Percentiles rank a stretch among this genome's conserved stretches.
These are phyloP conservation scores for Cryptococcus sp. DNA, from an alignment of 1,284 basidiomycete species.

Conservation along the genomic window DNA sequence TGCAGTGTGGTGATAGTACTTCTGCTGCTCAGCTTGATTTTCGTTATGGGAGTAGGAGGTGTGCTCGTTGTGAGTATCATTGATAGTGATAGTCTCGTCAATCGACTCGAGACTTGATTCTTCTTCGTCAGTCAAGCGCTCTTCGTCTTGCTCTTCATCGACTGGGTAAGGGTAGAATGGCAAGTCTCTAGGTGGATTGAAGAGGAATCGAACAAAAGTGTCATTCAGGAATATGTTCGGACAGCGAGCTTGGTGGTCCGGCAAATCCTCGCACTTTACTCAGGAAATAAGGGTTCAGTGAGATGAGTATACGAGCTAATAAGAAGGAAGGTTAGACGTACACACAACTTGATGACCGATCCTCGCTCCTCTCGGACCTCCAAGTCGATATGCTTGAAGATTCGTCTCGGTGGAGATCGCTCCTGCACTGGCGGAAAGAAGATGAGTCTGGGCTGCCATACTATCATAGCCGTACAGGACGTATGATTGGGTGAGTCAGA, in stretches of 20 bases:
- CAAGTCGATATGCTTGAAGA: slow-evolving; percentile 12
- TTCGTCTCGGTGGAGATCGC: slow-evolving; percentile 6
- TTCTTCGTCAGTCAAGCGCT: no score
- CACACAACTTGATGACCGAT: not conserved
- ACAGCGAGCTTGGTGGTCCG: slow-evolving; percentile 3
- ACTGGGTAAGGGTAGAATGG: not conserved
- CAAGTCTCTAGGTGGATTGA: not conserved
- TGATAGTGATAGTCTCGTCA: no score
- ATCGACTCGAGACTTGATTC: no score
- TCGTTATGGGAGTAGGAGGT: no score
- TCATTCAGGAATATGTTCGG: slow-evolving; percentile 12
- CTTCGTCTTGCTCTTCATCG: not conserved
- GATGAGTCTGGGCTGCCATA: slow-evolving; percentile 11
- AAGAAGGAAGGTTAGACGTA: no score
- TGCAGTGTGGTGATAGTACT: no score
- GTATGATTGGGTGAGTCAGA: not conserved
- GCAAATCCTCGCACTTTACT: not conserved
- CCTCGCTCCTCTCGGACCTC: not conserved
- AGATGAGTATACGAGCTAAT: no score
- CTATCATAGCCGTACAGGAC: slow-evolving; percentile 1
- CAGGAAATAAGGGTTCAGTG: no score
- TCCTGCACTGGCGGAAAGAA: slow-evolving; percentile 17
- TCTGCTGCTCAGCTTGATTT: no score
- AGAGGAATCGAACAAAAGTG: slow-evolving; percentile 9
- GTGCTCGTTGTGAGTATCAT: no score